Base-by-base conservation (phyloP, 2,329 filamentous ascomycete species). In the Paracorniculantispora psalliotae region DNA sequence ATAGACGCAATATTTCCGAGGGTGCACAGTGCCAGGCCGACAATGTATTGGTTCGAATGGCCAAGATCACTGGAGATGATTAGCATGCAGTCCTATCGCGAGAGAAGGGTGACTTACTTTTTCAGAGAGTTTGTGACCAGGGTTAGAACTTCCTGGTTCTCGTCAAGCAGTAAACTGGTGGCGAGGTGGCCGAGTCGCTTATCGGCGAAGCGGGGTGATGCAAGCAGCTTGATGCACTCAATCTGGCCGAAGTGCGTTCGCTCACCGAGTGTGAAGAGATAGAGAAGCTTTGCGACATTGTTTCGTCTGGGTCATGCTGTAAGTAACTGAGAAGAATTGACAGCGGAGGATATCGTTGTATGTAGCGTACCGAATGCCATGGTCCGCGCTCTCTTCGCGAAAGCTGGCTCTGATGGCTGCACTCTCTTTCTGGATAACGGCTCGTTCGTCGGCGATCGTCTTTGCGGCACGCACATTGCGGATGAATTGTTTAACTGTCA, bases 161-260 rank as follows among this genome's bases (percentile, higher is more conserved):
- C 94, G 73, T 99, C 94, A 62, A 99, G 80, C 65, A 99, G 77
- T 71, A 99, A 77, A 86, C 97, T 99, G 19, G 94, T 99, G 25
- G 94, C 94, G 65, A 99, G 79, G 71, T 99, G 96, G 43, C 94
- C 94, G 67, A 99, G 78, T 50, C 94, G 88, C 79, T 99, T 99
- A 81, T 99, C 94, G 66, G 94, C 94, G 71, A 99, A 99, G 61
- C 93, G 91, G 64, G 96, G 92, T 43, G 94, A 99, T 60, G 94
- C 94, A 60, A 99, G 84, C 53, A 99, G 85, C 77, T 99, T 99
- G 69, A 99, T 83, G 75, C 94, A 99, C 85, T 99, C 94, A 72
- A 99, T 99, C 81, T 99, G 94, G 54, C 94, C 94, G 73, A 99
- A 99, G 76, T 99, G 94, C 59, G 94, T 99, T 69, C 94, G 86